Base-by-base conservation (phyloP, 495 filamentous ascomycete species). In the Penicillium herquei region DNA sequence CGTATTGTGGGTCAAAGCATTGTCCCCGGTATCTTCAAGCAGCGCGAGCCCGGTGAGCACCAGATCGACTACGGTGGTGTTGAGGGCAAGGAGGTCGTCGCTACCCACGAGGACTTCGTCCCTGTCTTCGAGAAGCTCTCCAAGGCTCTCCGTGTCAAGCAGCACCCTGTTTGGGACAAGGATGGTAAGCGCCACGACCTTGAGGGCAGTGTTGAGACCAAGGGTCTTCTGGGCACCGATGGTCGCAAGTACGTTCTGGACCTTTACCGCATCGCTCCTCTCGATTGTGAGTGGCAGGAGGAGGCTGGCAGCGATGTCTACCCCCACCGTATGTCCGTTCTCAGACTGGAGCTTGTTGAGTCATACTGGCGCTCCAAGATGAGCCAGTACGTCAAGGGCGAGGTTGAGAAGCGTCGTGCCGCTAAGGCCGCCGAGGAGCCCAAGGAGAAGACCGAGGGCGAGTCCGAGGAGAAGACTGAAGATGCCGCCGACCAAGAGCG, bases 11-110 rank as follows among this genome's bases (percentile, higher is more conserved):
- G 91, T 34, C 95, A 99, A 77, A 96, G 91, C 65, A 97, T 99
- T 56, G 95, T 99, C 7, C 95, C 95, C 6, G 95, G 95, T 46
- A 99, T 99, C 66, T 99, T 99, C 84, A 96, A 96, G 75, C 95
- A 97, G 75, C 86, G 93, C 18, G 95, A 97, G 63, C 90, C 92
- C 16, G 95, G 92, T 44, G 93, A 97, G 81, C 91, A 94, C 71
- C 95, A 97, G 73, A 97, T 99, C 59, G 93, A 98, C 70, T 99
- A 99, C 66, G 95, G 95, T 65, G 94, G 92, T 58, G 93, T 98
- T 45, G 95, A 99, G 68, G 95, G 95, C 57, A 96, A 93, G 74
- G 95, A 99, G 51, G 85, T 96, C 16, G 88, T 99, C 42, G 93
- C 95, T 1, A 86, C 88, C 9, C 89, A 96, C 66, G 83, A 92